Base-by-base conservation (phyloP, 495 filamentous ascomycete species). In the Bacidia rubella region DNA sequence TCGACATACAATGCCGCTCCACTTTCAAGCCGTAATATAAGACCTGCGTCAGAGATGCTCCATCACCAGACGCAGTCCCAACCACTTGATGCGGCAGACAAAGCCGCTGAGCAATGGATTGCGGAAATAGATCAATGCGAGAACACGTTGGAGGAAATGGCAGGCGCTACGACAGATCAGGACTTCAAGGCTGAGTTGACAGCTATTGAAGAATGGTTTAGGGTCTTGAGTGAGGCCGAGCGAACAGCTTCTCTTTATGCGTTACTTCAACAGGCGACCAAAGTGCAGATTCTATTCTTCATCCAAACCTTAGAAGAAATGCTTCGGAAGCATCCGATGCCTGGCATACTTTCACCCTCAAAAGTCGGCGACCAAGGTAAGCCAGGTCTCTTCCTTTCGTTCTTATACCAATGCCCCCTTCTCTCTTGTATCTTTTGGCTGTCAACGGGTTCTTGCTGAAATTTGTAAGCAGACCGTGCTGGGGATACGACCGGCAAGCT, bases 121-220 rank as follows among this genome's bases (percentile, higher is more conserved):
- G 87, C 90, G 35, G 92, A 98, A 60, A 96, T 98, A 60, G 92
- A 98, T 62, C 90, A 95, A 65, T 95, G 95, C 59, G 92, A 98
- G 75, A 93, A 78, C 42, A 98, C 92, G 2, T 68, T 98, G 61
- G 93, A 97, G 66, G 92, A 98, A 66, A 98, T 98, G 92, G 93
- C 92, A 19, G 89, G 90, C 26, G 92, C 93, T 44, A 95, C 93
- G 11, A 73, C 97, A 29, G 92, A 98, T 66, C 93, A 98, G 68
- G 93, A 98, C 59, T 98, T 98, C 73, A 98, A 97, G 73, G 92
- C 97, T 70, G 92, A 98, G 69, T 79, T 98, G 48, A 92, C 86
- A 67, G 92, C 92, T 54, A 98, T 98, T 63, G 92, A 98, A 71
- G 90, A 98, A 71, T 98, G 92, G 92, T 98, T 98, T 68, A 85